Conservation (phyloP, 768 basidiomycete genomes). For the Paxillus ammoniavirescens region DNA sequence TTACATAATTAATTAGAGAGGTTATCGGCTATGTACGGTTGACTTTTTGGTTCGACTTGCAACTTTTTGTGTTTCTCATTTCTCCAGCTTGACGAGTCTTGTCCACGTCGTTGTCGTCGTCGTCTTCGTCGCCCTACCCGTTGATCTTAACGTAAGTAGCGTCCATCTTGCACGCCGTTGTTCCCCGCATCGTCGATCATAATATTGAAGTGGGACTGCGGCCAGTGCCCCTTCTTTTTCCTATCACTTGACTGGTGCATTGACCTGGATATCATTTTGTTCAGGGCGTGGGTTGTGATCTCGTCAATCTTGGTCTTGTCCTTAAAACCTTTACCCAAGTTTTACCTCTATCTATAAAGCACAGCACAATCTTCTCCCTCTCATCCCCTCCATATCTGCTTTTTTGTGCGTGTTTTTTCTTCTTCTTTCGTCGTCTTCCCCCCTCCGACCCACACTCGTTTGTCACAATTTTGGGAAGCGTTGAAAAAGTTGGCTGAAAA, state of each 20-base stretch:
- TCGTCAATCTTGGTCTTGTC: conserved; percentile 34
- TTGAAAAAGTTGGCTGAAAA: conserved; percentile 26
- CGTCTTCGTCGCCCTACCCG: conserved; percentile 9
- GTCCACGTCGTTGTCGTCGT: conserved; percentile 13
- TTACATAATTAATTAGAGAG: conserved; percentile 1
- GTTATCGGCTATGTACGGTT: conserved; percentile 12
- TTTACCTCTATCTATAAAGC: conserved; percentile 30
- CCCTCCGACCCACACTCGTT: conserved; percentile 34
- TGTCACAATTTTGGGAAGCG: conserved; percentile 22
- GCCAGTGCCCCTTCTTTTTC: background rate
- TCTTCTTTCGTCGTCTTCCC: conserved; percentile 12
- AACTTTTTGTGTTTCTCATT: conserved; percentile 18
- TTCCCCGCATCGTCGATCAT: conserved; percentile 1
- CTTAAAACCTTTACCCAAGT: conserved; percentile 26
- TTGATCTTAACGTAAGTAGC: conserved; percentile 27
- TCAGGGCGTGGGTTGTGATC: conserved; percentile 30
- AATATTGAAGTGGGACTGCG: background rate
- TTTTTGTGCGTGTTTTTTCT: conserved; percentile 39
- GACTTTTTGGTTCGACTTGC: conserved; percentile 14
- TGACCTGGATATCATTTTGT: background rate
- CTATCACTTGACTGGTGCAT: background rate
- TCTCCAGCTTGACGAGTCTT: conserved; percentile 19
- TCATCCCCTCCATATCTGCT: conserved; percentile 23
- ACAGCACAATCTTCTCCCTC: conserved; percentile 31
- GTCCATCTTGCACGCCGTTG: background rate